Percentiles rank a stretch among this genome's conserved stretches.
phyloP scores from a whole-genome alignment of 306 rosid species.

The Prinsepia uniflora region DNA sequence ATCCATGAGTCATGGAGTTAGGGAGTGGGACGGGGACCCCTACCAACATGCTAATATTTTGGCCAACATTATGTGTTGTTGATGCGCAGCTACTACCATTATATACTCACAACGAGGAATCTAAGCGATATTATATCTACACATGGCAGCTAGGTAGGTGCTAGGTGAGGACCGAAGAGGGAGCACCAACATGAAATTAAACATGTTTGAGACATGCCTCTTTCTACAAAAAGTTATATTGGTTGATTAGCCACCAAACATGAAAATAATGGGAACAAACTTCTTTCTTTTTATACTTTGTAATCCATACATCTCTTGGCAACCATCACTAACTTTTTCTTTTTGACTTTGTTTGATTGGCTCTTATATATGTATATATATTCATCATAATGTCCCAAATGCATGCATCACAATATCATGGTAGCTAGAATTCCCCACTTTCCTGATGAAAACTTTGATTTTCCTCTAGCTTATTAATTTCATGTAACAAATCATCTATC shows the following conservation, averaged over 20 bases:
- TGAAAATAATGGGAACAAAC: slow-evolving; percentile 28
- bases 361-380: background rate
- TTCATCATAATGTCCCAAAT: slow-evolving; percentile 30
- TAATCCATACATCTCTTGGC: background rate
- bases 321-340: slow-evolving; percentile 9
- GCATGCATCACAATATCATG: slow-evolving; percentile 38
- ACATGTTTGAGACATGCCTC: slow-evolving; percentile 84
- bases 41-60: too few species aligned
- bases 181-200: slow-evolving; percentile 32
- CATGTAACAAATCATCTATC: slow-evolving; percentile 9
- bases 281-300: slow-evolving; percentile 24
- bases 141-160: too few species aligned
- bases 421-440: slow-evolving; percentile 30
- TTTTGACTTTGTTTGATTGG: slow-evolving; percentile 35
- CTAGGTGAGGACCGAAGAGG: too few species aligned
- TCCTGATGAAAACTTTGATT: background rate
- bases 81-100: too few species aligned
- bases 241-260: slow-evolving; percentile 23
- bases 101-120: too few species aligned
- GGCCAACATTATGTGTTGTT: too few species aligned
- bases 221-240: slow-evolving; percentile 28
- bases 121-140: too few species aligned
- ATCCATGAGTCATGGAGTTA: too few species aligned
- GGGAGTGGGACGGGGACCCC: too few species aligned
- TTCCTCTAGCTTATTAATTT: background rate